phyloP scores from a whole-genome alignment of 2,329 filamentous ascomycete genomes.

The Neobulgaria alba region DNA sequence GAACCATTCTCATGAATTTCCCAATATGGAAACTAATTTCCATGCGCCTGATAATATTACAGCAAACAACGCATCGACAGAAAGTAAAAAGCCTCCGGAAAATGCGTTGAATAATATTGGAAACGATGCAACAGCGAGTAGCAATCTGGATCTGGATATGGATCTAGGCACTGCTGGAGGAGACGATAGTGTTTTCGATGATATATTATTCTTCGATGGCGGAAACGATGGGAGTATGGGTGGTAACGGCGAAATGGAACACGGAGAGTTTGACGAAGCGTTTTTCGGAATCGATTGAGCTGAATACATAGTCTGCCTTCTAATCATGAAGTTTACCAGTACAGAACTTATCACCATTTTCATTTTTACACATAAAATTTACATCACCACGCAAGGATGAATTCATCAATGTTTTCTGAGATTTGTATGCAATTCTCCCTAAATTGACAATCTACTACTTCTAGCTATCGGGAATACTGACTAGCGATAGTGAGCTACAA shows the following conservation, averaged over 20 bases:
- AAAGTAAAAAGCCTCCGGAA: conserved; percentile 14
- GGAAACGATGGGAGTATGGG: conserved; percentile 15
- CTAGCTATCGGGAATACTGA: no score
- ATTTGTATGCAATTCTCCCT: no score
- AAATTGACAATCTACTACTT: no score
- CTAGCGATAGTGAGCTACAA: no score
- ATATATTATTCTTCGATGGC: conserved; percentile 20
- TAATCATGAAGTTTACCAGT: no score
- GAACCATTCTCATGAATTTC: conserved; percentile 30
- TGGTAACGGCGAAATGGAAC: conserved; percentile 20
- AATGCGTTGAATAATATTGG: conserved; percentile 16
- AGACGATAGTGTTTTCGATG: conserved; percentile 25
- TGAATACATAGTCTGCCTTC: no score
- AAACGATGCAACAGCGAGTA: conserved; percentile 11
- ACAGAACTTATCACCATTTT: no score
- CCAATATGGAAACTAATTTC: conserved; percentile 30
- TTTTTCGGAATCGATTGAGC: conserved; percentile 22
- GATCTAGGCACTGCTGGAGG: conserved; percentile 39
- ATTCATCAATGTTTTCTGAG: no score
- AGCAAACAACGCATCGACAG: conserved; percentile 8
- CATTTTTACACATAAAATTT: no score
- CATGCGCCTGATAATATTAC: conserved; percentile 11
- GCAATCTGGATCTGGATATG: conserved; percentile 45
- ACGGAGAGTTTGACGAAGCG: conserved; percentile 24
- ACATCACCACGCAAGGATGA: no score